Base-by-base conservation (phyloP, 225 moss, liverwort and hornwort genomes). In the Asterella californica region DNA sequence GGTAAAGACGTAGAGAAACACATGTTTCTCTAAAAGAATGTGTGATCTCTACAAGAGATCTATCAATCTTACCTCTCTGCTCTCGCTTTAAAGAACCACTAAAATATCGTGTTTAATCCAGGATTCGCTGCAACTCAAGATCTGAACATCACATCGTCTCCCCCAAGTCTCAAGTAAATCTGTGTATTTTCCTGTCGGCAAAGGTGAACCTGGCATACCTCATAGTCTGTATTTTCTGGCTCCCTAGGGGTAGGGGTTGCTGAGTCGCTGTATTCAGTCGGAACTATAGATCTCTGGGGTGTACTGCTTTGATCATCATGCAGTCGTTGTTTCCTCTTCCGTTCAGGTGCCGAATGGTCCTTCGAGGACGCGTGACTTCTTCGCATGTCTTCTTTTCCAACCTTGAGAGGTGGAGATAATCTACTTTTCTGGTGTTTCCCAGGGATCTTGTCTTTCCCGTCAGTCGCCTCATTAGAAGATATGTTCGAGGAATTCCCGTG, bases 291-390 rank as follows among this genome's bases (percentile, higher is more conserved):
- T 61, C 78, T 71, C 74, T 29, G 69, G 9, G 64, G 22, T 63
- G 54, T 62, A 36, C 1, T 52, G 24, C 63, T 42, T n/a, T 49
- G 34, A 47, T 79, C 54, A 42, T 57, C 75, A 18, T 63, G 74
- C 69, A 63, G 47, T 29, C 27, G 72, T 72, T 87, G 83, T 75
- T 84, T 84, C 48, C 84, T 76, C 79, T 84, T 84, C 61, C 82
- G 76, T 72, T 77, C 69, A 22, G 82, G 80, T 69, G 82, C 70
- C 24, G 74, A 80, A 55, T 71, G 82, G 47, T 33, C 68, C 22
- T 45, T 33, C 34, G 32, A 34, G 60, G 73, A 57, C 4, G 68
- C 62, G 18, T 72, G 63, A 36, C 24, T 76, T 50, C 10, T 45
- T 0, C 73, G 36, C 29, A 62, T 86, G 46, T 74, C 83, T 36